Base-by-base conservation (phyloP, 352 stramenopile genomes). In the Phytophthora boehmeriae region DNA sequence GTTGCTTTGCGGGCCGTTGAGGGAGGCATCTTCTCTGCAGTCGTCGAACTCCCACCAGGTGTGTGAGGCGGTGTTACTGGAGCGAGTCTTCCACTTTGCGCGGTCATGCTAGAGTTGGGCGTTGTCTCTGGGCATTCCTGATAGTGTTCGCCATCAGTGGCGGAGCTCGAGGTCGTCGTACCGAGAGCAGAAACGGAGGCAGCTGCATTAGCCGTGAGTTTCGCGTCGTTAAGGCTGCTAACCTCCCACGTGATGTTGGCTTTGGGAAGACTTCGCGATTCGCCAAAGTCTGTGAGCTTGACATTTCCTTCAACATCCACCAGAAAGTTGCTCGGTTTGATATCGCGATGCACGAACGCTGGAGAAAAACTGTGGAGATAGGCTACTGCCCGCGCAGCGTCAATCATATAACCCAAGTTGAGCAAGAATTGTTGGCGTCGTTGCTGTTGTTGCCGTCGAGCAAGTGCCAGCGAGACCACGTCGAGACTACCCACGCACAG, bases 341-440 rank as follows among this genome's bases (percentile, higher is more conserved):
- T 85, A 32, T 88, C 75, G 11, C 75, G 74, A 34, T 88, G 78
- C 8, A 87, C 52, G 22, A 88, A 83, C 0, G 76, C 68, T 16
- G 75, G 76, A n/a, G 68, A 78, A 36, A 87, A 87, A 48, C 70
- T 82, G 60, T 88, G 78, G 13, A 88, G 14, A 25, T 88, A 87
- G 2, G 75, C 72, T 1, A 88, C 70, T n/a, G 76, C 77, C 20
- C 78, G 63, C 6, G 75, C 78, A 1, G 78, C 74, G 28, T 90
- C 81, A 27, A 86, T 73, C 76, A 90, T 86, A 35, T 88, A 81
- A 5, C 66, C 71, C 5, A 90, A 30, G 25, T 86, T 66, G 5
- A 86, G 63, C 19, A 88, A 52, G n/a, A 84, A 74, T 19, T 84
- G 78, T 55, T 88, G 74, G 0, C 76, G 71, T 59, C 54, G 56